Evolutionary conservation across 2,329 filamentous ascomycete genomes (phyloP).

Genomic region (Aspergillus phoenicis): DNA sequence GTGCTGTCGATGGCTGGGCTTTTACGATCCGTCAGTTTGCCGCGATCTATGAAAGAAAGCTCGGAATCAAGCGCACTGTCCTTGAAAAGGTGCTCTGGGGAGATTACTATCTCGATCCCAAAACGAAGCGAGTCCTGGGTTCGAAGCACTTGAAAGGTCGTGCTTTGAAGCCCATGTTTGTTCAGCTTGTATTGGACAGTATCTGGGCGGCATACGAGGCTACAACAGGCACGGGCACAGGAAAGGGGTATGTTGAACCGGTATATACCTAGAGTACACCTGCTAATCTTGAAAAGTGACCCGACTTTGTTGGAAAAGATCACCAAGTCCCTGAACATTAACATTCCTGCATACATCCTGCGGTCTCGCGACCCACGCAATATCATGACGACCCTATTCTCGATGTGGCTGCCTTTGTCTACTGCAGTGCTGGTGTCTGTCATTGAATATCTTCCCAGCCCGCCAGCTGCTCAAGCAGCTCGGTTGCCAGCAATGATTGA

Average conservation of each 20-base stretch:
- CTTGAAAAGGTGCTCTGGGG: conserved; percentile 97
- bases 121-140: conserved; percentile 89
- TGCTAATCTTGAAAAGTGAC: conserved; percentile 60
- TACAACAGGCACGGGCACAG: conserved; percentile 77
- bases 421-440: conserved; percentile 92
- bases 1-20: conserved; percentile 97
- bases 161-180: conserved; percentile 92
- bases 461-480: conserved; percentile 74
- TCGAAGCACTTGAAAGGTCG: conserved; percentile 92
- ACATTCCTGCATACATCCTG: conserved; percentile 78
- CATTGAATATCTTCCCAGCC: conserved; percentile 87
- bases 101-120: conserved; percentile 93
- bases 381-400: conserved; percentile 82
- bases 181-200: conserved; percentile 91
- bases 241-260: conserved; percentile 66
- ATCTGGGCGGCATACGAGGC: conserved; percentile 96
- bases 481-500: conserved; percentile 79
- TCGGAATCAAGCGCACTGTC: conserved; percentile 84
- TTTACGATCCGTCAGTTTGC: conserved; percentile 97
- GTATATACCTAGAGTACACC: background rate
- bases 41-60: conserved; percentile 89
- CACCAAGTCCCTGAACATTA: conserved; percentile 84
- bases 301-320: conserved; percentile 85
- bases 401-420: conserved; percentile 87
- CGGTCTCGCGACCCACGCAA: conserved; percentile 81